These are phyloP conservation scores for Fusarium sp. DNA, from an alignment of 2,329 filamentous ascomycete genomes.

Conservation along the genomic window DNA sequence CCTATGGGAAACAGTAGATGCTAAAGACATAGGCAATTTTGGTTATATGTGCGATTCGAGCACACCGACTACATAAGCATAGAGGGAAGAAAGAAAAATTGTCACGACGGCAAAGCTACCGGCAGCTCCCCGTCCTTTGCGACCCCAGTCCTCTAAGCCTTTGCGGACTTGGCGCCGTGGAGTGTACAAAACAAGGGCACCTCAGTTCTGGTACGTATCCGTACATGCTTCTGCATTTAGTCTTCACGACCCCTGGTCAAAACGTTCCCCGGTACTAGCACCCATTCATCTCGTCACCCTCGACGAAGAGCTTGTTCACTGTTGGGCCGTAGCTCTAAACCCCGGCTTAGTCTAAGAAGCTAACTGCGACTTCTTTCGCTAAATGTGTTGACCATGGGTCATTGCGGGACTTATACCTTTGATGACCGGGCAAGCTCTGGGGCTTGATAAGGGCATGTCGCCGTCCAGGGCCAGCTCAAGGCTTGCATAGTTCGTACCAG, in stretches of 20 bases:
- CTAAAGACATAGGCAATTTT: not conserved
- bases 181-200: slow-evolving; percentile 38
- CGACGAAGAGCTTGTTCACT: slow-evolving; percentile 32
- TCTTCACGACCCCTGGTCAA: slow-evolving; percentile 39
- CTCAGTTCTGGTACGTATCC: slow-evolving; percentile 30
- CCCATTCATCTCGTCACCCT: slow-evolving; percentile 41
- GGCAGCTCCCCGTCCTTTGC: slow-evolving; percentile 46
- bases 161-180: slow-evolving; percentile 40
- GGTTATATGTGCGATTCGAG: slow-evolving; percentile 7
- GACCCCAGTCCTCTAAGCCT: slow-evolving; percentile 45
- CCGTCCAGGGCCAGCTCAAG: slow-evolving; percentile 41
- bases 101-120: slow-evolving; percentile 43
- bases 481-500: slow-evolving; percentile 42
- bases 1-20: not conserved
- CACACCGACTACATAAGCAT: slow-evolving; percentile 36
- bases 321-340: slow-evolving; percentile 42
- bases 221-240: slow-evolving; percentile 38
- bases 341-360: slow-evolving; percentile 40
- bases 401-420: slow-evolving; percentile 41
- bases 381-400: slow-evolving; percentile 32
- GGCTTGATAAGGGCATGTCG: slow-evolving; percentile 45
- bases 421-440: slow-evolving; percentile 41
- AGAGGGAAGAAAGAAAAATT: slow-evolving; percentile 24
- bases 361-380: slow-evolving; percentile 42
- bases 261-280: slow-evolving; percentile 43